Base-by-base conservation (phyloP, 208 protist species). In the Porcisia hertigi region DNA sequence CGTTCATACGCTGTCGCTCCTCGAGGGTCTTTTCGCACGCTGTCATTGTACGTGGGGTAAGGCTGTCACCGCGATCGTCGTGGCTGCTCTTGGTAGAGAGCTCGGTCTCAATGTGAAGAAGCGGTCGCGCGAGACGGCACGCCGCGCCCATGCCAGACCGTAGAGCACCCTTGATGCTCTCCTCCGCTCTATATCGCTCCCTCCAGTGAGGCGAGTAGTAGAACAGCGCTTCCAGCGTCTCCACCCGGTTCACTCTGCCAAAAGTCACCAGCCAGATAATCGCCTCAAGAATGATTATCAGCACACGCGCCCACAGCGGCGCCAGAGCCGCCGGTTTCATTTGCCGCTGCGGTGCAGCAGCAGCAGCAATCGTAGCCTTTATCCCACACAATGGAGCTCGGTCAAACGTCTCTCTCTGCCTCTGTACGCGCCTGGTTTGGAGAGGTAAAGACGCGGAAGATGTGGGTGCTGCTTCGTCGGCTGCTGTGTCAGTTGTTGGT, bases 31-130 rank as follows among this genome's bases (percentile, higher is more conserved):
- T 73, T 72, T 75, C 73, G 73, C 75, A 78, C 71, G 34, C 67
- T 8, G 78, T 82, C n/a, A 60, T 69, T 25, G 78, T 82, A 52
- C 54, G 67, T 14, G 78, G 78, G 39, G 78, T 82, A 54, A 82
- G 59, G 16, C 43, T 59, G 52, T 63, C 54, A 20, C 59, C 36
- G 73, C 45, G 53, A 69, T 71, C 53, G 60, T 36, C 34, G 9
- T 47, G 63, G 34, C 74, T 75, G 67, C 63, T 78, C 23, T 83
- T 72, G n/a, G 54, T 52, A 18, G 64, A 75, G 12, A 90, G 39
- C 69, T 90, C 86, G 3, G 83, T 86, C 60, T 90, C 86, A 30
- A 90, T 87, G 30, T 53, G 86, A 41, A 90, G 71, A 45, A 88
- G 80, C n/a, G 81, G 80, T 25, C 77, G 45, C 18, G 75, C 82